A percentile compares a stretch with the other conserved stretches of the same genome.
phyloP scores from a whole-genome alignment of 2,329 filamentous ascomycete genomes.

The Trichophyton mentagrophytes region DNA sequence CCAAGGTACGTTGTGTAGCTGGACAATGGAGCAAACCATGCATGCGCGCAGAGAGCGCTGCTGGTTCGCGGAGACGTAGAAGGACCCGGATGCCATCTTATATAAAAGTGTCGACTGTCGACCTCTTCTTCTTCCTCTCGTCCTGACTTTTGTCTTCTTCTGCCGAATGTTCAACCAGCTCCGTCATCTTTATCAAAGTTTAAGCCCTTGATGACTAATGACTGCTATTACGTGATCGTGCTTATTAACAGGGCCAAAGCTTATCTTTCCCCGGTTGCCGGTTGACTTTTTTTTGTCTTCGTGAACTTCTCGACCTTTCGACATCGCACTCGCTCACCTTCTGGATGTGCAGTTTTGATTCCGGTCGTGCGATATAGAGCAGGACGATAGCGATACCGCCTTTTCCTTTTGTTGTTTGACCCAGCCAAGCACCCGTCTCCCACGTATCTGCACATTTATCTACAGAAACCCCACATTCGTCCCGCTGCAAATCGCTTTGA shows the following conservation, averaged over 20 bases:
- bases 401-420: neutral
- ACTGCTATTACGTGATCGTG: neutral
- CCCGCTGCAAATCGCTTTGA: neutral
- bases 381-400: neutral
- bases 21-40: conserved; percentile 96
- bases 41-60: conserved; percentile 85
- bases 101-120: neutral
- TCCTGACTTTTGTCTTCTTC: neutral
- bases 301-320: neutral
- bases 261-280: neutral
- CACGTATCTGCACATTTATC: neutral
- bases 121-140: neutral
- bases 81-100: conserved; percentile 20
- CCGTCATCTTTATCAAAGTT: neutral
- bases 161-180: neutral
- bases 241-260: neutral
- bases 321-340: neutral
- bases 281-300: neutral
- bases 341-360: neutral
- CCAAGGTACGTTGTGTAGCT: conserved; percentile 53
- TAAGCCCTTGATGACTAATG: neutral
- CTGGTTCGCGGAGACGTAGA: conserved; percentile 60
- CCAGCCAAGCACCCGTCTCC: neutral
- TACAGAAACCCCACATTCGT: neutral
- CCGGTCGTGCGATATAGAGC: neutral